Base-by-base conservation (phyloP, 805 yeast species). In the Candida piceae region DNA sequence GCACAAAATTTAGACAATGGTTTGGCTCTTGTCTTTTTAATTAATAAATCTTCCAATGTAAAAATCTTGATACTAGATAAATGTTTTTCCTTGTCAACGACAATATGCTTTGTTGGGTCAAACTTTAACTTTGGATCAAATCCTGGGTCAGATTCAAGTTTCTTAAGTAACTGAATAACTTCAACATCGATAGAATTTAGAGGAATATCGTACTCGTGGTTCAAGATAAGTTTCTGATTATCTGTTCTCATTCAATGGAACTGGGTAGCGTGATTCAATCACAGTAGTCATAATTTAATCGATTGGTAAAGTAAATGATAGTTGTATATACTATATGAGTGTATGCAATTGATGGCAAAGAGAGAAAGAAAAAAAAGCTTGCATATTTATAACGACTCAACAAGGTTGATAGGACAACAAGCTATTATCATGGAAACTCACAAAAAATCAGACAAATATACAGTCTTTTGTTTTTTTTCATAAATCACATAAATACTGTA, bases 1-100 rank as follows among this genome's bases (percentile, higher is more conserved):
- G 76, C 80, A 6, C 48, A 70, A 41, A 63, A 52, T 13, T 63
- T 60, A 12, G 57, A 49, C 17, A 62, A 46, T 11, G 63, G 56
- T 12, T 46, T 39, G 8, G 48, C 43, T 30, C 58, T 56, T 10
- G 60, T 56, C 40, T 55, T 59, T 26, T 43, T 46, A 39, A 66
- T 63, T 9, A 57, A 53, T 41, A 66, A 52, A 13, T 64, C 70
- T 16, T 45, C 47, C 46, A 65, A 49, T 2, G 71, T 66, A 26
- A 60, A 50, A 33, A 52, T 54, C 42, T 64, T 57, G n/a, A 68
- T n/a, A n/a, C n/a, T 66, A 25, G 51, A 53, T 21, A 60, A 52
- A 37, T 50, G 64, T 42, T 54, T 49, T 31, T 63, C 66, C 23
- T 57, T 57, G 16, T 60, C 59, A 47, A 59, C 62, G n/a, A 58